Conservation (phyloP, 1,284 basidiomycete species). For the Ustilago esculenta region DNA sequence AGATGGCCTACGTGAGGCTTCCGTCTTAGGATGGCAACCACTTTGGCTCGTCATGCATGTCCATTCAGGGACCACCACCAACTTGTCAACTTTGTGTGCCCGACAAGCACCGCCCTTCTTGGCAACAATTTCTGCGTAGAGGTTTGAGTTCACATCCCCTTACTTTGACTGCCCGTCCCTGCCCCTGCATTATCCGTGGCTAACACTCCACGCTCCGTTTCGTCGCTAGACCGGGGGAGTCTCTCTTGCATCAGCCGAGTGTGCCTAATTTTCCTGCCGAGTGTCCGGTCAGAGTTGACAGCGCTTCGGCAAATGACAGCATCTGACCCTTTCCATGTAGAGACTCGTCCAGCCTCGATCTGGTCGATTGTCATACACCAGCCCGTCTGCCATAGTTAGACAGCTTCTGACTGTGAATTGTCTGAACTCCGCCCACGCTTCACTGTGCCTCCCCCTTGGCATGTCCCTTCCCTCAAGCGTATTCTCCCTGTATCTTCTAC, state of each 20-base stretch:
- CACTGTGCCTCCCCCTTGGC: not conserved
- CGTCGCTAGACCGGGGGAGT: no score
- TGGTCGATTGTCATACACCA: no score
- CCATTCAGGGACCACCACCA: constrained; percentile 6
- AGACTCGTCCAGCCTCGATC: constrained; percentile 6
- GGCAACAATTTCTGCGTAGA: constrained; percentile 24
- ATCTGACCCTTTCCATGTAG: constrained; percentile 1
- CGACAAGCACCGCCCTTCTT: constrained; percentile 24
- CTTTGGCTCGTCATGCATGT: constrained; percentile 14
- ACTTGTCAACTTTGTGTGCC: constrained; percentile 14
- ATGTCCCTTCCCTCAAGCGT: not conserved
- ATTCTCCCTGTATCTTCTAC: constrained; percentile 5
- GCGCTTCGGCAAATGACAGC: constrained; percentile 14
- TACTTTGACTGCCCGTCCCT: not conserved
- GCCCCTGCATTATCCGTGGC: constrained; percentile 7
- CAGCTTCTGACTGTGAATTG: constrained; percentile 11
- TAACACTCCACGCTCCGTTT: not conserved
- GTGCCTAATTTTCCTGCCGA: not conserved
- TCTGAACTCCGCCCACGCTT: constrained; percentile 19
- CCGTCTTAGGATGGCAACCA: no score
- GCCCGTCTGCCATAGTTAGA: constrained; percentile 1
- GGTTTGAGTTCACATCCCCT: constrained; percentile 7
- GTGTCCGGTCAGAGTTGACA: constrained; percentile 1
- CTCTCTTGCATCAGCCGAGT: no score
- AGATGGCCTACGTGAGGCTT: no score